Percentiles rank a stretch among this genome's conserved stretches.
These are phyloP conservation scores for Globisporangium lucens DNA, from an alignment of 352 stramenopile genomes.

Conservation along the genomic window DNA sequence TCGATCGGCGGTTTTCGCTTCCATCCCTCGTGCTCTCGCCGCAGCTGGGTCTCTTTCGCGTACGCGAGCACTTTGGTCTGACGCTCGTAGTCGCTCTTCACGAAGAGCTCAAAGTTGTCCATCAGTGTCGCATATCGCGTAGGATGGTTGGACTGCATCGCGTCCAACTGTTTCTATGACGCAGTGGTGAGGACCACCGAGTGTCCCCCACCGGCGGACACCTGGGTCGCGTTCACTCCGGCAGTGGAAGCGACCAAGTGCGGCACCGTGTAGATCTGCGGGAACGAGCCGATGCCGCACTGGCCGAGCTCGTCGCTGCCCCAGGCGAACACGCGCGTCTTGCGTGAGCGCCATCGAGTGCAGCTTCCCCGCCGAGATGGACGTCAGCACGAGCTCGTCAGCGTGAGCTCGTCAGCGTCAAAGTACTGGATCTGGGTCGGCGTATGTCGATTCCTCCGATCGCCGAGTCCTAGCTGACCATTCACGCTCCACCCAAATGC, in stretches of 20 bases:
- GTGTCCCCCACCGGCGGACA: slow-evolving; percentile 46
- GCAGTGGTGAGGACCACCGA: slow-evolving; percentile 46
- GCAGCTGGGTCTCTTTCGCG: slow-evolving; percentile 25
- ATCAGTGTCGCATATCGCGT: slow-evolving; percentile 37
- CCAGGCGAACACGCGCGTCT: slow-evolving; percentile 67
- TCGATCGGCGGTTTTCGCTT: slow-evolving; percentile 37
- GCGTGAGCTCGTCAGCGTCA: slow-evolving; percentile 22
- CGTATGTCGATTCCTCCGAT: slow-evolving; percentile 40
- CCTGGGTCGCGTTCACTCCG: slow-evolving; percentile 52
- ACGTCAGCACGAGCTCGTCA: slow-evolving; percentile 27
- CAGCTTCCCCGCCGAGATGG: slow-evolving; percentile 43
- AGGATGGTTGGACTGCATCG: slow-evolving; percentile 43
- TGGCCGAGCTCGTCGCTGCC: slow-evolving; percentile 72
- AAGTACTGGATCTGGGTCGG: slow-evolving; percentile 59
- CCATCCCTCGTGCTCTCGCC: slow-evolving; percentile 27
- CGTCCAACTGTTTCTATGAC: slow-evolving; percentile 39
- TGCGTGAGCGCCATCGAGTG: slow-evolving; percentile 50
- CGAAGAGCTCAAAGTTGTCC: slow-evolving; percentile 33
- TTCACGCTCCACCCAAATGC: slow-evolving; percentile 60
- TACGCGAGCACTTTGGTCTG: slow-evolving; percentile 30
- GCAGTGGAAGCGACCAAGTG: slow-evolving; percentile 59
- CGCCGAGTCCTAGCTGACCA: slow-evolving; percentile 61
- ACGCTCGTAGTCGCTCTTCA: slow-evolving; percentile 38
- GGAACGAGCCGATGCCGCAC: slow-evolving; percentile 61
- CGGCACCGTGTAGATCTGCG: slow-evolving; percentile 73